Evolutionary conservation across 306 rosid species (phyloP).

Genomic region (Vachellia pachyceras): DNA sequence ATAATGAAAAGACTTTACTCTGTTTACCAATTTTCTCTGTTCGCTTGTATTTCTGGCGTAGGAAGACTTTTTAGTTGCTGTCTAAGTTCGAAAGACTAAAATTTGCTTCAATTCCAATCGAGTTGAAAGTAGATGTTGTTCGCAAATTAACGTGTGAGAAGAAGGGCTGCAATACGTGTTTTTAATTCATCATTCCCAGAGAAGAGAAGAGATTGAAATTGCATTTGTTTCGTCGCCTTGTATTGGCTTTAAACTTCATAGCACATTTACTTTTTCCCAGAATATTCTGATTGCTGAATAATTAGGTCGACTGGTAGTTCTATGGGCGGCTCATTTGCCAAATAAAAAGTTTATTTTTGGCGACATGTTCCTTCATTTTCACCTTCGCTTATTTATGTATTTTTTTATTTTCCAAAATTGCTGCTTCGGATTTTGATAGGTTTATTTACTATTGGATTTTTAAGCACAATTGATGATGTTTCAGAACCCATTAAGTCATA

Average conservation of each 20-base stretch:
- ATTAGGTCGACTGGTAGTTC: neutral
- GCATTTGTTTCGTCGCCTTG: neutral
- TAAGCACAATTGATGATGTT: neutral
- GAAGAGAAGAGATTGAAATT: neutral
- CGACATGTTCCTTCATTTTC: neutral
- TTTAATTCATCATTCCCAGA: neutral
- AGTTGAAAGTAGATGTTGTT: neutral
- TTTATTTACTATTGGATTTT: neutral
- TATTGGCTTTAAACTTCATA: neutral
- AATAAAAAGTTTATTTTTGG: neutral
- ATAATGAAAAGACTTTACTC: neutral
- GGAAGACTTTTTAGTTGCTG: neutral
- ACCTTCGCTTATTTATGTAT: neutral
- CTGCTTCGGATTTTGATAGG: neutral
- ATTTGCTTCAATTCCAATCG: neutral
- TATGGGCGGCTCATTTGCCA: neutral
- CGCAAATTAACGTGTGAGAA: neutral
- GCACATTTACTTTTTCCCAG: neutral
- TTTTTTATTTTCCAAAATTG: neutral
- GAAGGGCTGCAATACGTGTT: neutral
- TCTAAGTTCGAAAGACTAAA: neutral
- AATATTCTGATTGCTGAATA: neutral
- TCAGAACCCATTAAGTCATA: neutral
- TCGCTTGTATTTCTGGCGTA: neutral
- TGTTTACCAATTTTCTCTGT: neutral